Percentiles rank a stretch among this genome's conserved stretches.
Conservation (phyloP, 2,329 filamentous ascomycete species). For the Pseudocercospora macadamiae region DNA sequence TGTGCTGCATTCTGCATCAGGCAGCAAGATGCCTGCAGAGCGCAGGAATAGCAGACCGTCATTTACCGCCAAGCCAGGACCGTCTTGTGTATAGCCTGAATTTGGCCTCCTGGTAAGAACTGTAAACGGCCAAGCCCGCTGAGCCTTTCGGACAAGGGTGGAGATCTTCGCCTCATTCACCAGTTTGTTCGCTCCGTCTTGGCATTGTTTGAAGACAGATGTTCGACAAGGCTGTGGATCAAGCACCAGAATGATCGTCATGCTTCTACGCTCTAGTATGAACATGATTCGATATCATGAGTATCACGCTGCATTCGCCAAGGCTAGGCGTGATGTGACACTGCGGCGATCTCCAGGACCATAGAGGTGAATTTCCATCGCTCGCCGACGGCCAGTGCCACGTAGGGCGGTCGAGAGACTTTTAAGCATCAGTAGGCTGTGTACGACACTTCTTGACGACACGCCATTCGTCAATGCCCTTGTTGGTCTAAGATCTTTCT, state of each 20-base stretch:
- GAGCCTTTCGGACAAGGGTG: neutral
- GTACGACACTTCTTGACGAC: neutral
- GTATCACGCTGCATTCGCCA: neutral
- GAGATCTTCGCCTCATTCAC: neutral
- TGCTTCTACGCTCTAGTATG: neutral
- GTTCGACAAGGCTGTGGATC: neutral
- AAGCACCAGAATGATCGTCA: neutral
- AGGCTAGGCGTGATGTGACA: neutral
- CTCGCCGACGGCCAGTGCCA: neutral
- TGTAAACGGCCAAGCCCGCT: neutral
- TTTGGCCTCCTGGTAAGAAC: neutral
- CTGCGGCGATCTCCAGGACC: neutral
- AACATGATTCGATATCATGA: neutral
- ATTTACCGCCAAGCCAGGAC: neutral
- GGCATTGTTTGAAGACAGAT: constrained; percentile 2
- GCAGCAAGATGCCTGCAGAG: neutral
- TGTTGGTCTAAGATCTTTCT: neutral
- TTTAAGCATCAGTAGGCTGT: neutral
- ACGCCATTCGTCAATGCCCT: neutral
- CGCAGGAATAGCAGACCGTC: neutral
- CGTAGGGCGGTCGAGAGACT: neutral
- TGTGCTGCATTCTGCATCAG: neutral
- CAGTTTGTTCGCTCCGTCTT: neutral
- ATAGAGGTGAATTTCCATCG: neutral
- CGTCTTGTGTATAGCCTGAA: neutral